These are phyloP conservation scores for Calonectria crousiana DNA, from an alignment of 2,329 filamentous ascomycete genomes.

Conservation along the genomic window DNA sequence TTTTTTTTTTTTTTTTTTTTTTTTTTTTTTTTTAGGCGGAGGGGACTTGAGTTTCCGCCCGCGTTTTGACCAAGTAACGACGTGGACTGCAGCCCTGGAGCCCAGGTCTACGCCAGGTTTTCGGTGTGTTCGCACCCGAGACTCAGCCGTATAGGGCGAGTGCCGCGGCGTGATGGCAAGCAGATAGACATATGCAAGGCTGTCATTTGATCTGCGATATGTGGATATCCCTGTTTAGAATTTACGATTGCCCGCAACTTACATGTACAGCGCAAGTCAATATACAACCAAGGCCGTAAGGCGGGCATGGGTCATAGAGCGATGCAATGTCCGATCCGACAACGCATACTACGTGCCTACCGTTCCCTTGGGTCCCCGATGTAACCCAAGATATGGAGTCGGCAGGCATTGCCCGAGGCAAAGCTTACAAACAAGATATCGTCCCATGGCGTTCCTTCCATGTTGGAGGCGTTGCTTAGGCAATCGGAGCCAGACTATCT, in stretches of 20 bases:
- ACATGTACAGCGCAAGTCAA: neutral
- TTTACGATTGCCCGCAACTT: neutral
- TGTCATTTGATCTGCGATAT: neutral
- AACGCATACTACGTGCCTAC: slow-evolving; percentile 7
- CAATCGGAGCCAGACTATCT: neutral
- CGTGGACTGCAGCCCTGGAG: neutral
- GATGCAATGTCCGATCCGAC: slow-evolving; percentile 9
- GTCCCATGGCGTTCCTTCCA: neutral
- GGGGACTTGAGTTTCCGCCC: neutral
- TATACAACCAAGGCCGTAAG: slow-evolving; percentile 5
- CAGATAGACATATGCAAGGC: neutral
- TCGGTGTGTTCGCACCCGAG: neutral
- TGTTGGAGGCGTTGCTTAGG: neutral
- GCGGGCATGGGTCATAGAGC: slow-evolving; percentile 3
- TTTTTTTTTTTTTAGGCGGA: neutral
- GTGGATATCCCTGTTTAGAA: slow-evolving; percentile 7
- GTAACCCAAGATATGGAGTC: slow-evolving; percentile 7
- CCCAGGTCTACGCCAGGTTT: neutral
- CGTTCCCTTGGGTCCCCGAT: slow-evolving; percentile 10
- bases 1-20: too few species aligned
- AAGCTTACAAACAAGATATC: neutral
- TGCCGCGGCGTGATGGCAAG: neutral
- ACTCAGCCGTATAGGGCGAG: neutral
- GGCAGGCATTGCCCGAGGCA: neutral
- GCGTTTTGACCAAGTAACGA: neutral